Conservation (phyloP, 2,329 filamentous ascomycete species). For the Colletotrichum plurivorum region DNA sequence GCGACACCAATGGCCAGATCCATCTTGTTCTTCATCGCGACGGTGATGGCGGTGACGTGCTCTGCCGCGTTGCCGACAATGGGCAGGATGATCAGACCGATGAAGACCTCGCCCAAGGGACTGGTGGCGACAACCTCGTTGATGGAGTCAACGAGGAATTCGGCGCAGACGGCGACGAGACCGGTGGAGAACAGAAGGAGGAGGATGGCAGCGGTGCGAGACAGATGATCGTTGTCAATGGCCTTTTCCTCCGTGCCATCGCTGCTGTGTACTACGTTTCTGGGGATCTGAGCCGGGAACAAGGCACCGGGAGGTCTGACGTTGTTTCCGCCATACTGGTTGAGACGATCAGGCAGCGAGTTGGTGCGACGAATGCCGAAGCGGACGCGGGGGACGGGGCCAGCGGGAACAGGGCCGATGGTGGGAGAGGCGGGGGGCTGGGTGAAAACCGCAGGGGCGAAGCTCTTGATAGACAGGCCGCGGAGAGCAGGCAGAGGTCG, state of each 20-base stretch:
- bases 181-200: conserved; percentile 75
- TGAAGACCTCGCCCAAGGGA: conserved; percentile 75
- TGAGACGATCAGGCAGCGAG: conserved; percentile 80
- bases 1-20: conserved; percentile 81
- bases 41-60: conserved; percentile 79
- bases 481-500: conserved; percentile 70
- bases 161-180: conserved; percentile 77
- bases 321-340: conserved; percentile 49
- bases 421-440: conserved; percentile 43
- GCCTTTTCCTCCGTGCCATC: conserved; percentile 48
- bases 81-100: conserved; percentile 79
- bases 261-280: conserved; percentile 51
- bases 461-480: conserved; percentile 74
- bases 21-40: conserved; percentile 83
- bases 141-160: conserved; percentile 79
- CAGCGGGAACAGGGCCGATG: conserved; percentile 45
- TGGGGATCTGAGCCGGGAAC: conserved; percentile 62
- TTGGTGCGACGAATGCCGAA: conserved; percentile 80
- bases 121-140: conserved; percentile 71
- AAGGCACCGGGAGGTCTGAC: conserved; percentile 65
- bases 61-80: conserved; percentile 83
- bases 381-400: conserved; percentile 69
- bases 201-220: conserved; percentile 70
- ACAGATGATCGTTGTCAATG: conserved; percentile 61
- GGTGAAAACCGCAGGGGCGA: conserved; percentile 80